Evolutionary conservation across 371 early-diverging fungal genomes (phyloP), one percentile per base, ranked within the genome.

Genomic region (Mucor piriformis): DNA sequence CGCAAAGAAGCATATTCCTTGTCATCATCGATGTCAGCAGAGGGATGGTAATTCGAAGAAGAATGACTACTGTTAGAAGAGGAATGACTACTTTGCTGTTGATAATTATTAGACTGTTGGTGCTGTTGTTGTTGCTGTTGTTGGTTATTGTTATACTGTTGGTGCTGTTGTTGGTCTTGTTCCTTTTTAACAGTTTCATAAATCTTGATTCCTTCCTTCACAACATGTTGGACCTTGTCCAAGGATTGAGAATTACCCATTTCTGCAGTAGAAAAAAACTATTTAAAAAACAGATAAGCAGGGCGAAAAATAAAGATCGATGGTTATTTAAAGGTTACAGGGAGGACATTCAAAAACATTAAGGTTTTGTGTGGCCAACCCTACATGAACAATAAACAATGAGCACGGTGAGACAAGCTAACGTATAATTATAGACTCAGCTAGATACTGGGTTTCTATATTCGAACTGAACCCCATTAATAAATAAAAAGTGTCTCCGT

Each of bases 191-290:
- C 38, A 16, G 50, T 6, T 12, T 77, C 27, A 15, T 69, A 74
- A 12, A 78, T 64, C 10, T 61, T 21, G 15, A 67, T 37, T 4
- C 75, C 73, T 38, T 70, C 50, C 16, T 69, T 53, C 0, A 67
- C 56, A 15, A 60, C 65, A 34, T 42, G 56, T 10, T 52, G 50
- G 7, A 63, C 61, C 38, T 70, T 59, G 6, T 70, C 69, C 25
- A 73, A 44, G 15, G 78, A 78, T 43, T 78, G 78, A 20, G 72
- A 61, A 57, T 73, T 73, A 42, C 77, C 77, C 77, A 77, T 77
- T 40, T 54, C 35, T 38, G 16, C 25, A 27, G 15, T 18, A 40
- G 55, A 42, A 42, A 40, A 18, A 18, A 6, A 6, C 8, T 42
- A 8, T 42, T 18, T 42, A 18, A 42, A 42, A 42, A n/a, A 42